These are phyloP conservation scores for Akebia trifoliata DNA, from an alignment of 164 flowering plant species.

Conservation along the genomic window DNA sequence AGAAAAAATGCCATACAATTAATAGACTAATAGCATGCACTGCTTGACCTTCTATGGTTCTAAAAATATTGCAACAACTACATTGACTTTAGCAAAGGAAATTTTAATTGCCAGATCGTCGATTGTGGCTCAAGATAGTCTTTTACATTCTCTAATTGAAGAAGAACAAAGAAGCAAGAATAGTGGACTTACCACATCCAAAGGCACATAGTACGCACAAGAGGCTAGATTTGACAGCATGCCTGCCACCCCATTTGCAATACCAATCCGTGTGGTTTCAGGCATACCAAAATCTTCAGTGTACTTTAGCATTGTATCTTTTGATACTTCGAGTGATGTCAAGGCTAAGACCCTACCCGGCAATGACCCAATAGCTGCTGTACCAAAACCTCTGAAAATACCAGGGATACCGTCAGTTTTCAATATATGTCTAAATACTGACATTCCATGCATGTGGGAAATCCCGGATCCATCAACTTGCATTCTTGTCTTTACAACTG, in stretches of 20 bases:
- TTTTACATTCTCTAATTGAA: no score
- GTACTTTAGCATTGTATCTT: constrained; percentile 52
- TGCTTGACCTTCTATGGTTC: no score
- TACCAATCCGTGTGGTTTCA: constrained; percentile 62
- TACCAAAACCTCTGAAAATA: constrained; percentile 72
- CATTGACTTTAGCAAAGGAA: no score
- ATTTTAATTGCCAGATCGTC: no score
- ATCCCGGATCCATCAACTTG: constrained; percentile 56
- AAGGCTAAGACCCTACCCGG: constrained; percentile 72
- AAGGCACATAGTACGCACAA: constrained; percentile 61
- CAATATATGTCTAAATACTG: constrained; percentile 46
- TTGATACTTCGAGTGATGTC: constrained; percentile 71
- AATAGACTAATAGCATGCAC: neutral
- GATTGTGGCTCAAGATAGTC: no score
- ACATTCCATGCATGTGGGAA: constrained; percentile 39
- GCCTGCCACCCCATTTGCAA: constrained; percentile 79
- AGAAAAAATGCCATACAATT: constrained; percentile 6
- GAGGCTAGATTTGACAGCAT: constrained; percentile 62
- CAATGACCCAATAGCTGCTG: constrained; percentile 61
- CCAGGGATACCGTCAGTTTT: constrained; percentile 68
- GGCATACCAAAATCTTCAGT: constrained; percentile 45
- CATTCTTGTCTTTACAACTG: constrained; percentile 82
- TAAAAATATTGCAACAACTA: no score
- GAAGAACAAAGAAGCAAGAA: neutral
- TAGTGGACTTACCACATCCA: constrained; percentile 68